Base-by-base conservation (phyloP, 179 eudicot genomes). In the Corrigiola litoralis region DNA sequence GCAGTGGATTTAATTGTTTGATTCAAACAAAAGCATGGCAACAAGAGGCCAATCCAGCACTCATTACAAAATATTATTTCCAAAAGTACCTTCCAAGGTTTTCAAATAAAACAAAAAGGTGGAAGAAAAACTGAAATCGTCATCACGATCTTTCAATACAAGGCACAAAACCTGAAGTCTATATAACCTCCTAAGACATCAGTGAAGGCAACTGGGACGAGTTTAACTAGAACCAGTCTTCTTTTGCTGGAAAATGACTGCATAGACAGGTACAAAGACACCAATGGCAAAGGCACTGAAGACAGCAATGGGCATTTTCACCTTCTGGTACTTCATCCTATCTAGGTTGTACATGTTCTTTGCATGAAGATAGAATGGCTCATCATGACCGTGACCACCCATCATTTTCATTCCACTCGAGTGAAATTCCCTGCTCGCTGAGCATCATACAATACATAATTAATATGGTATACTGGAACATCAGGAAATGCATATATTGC, bases 321-420 rank as follows among this genome's bases (percentile, higher is more conserved):
- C 68, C 74, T 73, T 74, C 81, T 87, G 90, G 74, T 87, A 12
- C 58, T 75, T 88, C 96, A 91, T 85, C 89, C 81, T 81, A 80
- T 95, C 97, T 77, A 95, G 79, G 84, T 95, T 95, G 85, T 95
- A 91, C 97, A 91, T 95, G 88, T 91, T 96, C 81, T 85, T 95
- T 10, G 97, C 96, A 44, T 91, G 97, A 32, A 91, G 58, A 71
- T 91, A 95, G 63, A 37, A 82, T 37, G 95, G 95, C 60, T 88
- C 96, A 53, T 85, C 85, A 23, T 89, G 96, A 36, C 73, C 90
- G 41, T 86, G 95, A 58, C 86, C 87, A 24, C 95, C 88, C 97
- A 87, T 86, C 74, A 72, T 88, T 80, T 88, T 94, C 72, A 74
- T 76, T 3, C 87, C 84, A 36, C 87, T 95, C 6, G 96, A 83